Conservation (phyloP, 2,329 filamentous ascomycete genomes). For the Pseudogymnoascus sp. region DNA sequence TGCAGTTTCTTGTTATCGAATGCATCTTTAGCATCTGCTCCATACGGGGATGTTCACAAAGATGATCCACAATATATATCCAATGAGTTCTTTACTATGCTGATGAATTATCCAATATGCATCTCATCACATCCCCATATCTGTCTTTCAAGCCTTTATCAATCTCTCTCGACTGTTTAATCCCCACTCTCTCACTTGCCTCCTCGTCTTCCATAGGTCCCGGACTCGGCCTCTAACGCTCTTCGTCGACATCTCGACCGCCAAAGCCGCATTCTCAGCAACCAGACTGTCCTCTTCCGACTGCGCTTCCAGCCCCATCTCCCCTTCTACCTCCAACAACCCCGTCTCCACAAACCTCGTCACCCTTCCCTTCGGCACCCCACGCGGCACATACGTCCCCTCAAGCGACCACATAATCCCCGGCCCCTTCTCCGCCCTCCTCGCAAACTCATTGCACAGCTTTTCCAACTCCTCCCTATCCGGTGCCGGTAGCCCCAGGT, state of each 20-base stretch:
- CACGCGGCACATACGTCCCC: background rate
- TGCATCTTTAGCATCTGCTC: too few relatives aligned
- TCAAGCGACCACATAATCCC: background rate
- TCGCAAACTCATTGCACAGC: background rate
- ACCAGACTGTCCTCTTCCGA: background rate
- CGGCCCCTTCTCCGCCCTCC: background rate
- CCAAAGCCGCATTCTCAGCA: background rate
- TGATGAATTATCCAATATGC: background rate
- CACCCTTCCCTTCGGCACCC: background rate
- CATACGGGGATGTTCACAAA: too few relatives aligned
- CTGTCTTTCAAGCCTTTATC: background rate
- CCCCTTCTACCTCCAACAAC: background rate
- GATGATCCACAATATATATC: background rate
- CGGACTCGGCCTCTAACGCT: background rate
- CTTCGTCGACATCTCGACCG: background rate
- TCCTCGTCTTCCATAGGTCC: background rate
- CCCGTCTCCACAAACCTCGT: background rate
- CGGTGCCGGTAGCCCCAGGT: background rate
- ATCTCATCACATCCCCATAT: background rate
- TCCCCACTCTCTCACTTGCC: background rate
- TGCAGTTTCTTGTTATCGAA: too few relatives aligned
- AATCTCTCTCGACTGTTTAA: background rate
- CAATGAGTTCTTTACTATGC: background rate
- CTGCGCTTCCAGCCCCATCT: background rate
- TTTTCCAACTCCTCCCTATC: background rate